Percentiles rank a stretch among this genome's conserved stretches.
phyloP scores from a whole-genome alignment of 176 grass and related monocot species.

The Avena atlantica region DNA sequence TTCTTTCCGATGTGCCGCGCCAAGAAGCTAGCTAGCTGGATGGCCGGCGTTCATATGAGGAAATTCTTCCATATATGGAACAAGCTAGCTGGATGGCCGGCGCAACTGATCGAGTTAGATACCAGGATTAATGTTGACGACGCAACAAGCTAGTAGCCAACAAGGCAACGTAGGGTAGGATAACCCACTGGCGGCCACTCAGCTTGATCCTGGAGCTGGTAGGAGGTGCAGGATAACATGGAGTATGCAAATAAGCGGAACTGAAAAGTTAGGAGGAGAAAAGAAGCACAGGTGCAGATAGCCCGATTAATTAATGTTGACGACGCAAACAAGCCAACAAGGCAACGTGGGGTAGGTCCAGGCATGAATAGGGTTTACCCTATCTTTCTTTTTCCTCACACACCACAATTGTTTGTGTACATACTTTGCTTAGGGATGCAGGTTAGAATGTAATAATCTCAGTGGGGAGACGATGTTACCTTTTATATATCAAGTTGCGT shows the following conservation, averaged over 20 bases:
- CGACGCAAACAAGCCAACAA: neutral
- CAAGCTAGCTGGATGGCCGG: no score
- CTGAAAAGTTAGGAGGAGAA: no score
- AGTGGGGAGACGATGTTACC: neutral
- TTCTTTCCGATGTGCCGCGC: no score
- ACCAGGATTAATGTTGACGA: no score
- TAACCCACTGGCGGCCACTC: neutral
- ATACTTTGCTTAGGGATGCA: neutral
- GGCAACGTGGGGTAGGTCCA: neutral
- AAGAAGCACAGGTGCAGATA: no score
- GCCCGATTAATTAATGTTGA: neutral
- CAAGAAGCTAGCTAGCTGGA: no score
- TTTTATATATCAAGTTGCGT: neutral
- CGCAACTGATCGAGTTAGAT: no score
- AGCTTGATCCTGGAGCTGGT: neutral
- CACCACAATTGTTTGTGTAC: neutral
- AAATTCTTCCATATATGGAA: no score
- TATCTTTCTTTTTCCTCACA: neutral
- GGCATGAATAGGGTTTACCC: neutral
- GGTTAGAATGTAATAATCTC: neutral
- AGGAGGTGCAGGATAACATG: neutral
- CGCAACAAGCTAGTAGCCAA: neutral
- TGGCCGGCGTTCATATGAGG: no score
- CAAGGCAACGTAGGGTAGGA: no score
- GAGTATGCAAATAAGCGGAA: no score